Conservation (phyloP, 164 flowering plant species). For the Litsea cubeba region DNA sequence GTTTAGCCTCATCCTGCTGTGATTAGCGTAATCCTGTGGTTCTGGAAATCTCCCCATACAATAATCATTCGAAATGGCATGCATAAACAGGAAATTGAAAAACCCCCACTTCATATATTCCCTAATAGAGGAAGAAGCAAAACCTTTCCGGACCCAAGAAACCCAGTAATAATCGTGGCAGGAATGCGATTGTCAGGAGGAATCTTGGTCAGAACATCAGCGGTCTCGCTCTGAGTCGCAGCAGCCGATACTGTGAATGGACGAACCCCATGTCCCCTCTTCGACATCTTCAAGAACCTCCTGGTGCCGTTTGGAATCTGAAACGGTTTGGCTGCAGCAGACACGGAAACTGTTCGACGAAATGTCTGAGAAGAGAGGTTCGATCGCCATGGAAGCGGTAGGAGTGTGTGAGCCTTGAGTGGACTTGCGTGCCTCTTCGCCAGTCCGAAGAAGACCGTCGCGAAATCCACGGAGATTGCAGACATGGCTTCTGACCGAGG, state of each 20-base stretch:
- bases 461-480: conserved; percentile 33
- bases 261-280: conserved; percentile 12
- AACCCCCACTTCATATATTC: no score
- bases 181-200: conserved; percentile 84
- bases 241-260: conserved; percentile 37
- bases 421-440: conserved; percentile 25
- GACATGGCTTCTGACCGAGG: conserved; percentile 27
- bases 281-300: conserved; percentile 8
- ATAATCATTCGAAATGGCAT: no score
- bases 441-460: conserved; percentile 37
- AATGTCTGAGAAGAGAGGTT: neutral
- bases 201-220: conserved; percentile 46
- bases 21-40: no score
- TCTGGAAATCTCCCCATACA: no score
- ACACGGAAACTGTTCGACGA: neutral
- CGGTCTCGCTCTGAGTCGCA: conserved; percentile 32
- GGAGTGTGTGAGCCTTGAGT: conserved; percentile 14
- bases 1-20: no score
- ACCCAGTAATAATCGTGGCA: conserved; percentile 93
- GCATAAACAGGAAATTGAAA: no score
- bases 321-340: neutral
- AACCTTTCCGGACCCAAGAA: conserved; percentile 94
- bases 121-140: neutral
- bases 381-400: conserved; percentile 23
- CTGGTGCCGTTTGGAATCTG: neutral